Base-by-base conservation (phyloP, 805 yeast species). In the Helenozyma baotianmanensis region DNA sequence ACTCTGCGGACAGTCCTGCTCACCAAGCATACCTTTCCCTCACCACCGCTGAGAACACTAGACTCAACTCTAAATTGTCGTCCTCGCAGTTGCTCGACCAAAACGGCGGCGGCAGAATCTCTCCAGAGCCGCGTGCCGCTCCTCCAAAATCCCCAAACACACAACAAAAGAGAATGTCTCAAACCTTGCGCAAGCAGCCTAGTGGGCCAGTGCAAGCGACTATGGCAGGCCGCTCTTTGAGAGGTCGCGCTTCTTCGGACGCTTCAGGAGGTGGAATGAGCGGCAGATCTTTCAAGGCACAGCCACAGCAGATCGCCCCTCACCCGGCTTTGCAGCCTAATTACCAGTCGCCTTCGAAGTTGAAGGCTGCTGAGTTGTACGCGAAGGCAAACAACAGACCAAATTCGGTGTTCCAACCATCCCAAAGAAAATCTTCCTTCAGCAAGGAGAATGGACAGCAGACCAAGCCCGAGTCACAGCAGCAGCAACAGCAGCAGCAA, bases 11-110 rank as follows among this genome's bases (percentile, higher is more conserved):
- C 6, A 42, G 38, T 14, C 66, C 82, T 2, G 84, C 85, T 0
- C 73, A 73, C 17, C 72, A 70, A 38, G 87, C 84, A 0, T 81
- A 81, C 46, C 50, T 81, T 27, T 78, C 85, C 0, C 56, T 80
- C 33, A 71, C 89, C 1, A 83, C 92, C 0, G 89, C 89, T 1
- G 88, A 82, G 50, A 83, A 83, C 53, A 83, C 92, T 0, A 68
- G 88, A 38, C 51, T 81, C 36, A 83, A 83, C 56, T 82, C 90
- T 1, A 71, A 72, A 39, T 53, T 76, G 50, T 68, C 78, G 6
- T 46, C 71, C 0, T 43, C 65, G 4, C 60, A 66, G 31, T 57
- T 68, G 41, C 39, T 34, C 17, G 62, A 57, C n/a, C 30, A 25
- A 17, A 19, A 23, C 17, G 23, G 19, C n/a, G n/a, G 25, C 13